Percentiles rank a stretch among this genome's conserved stretches.
Evolutionary conservation across 31 red algal genomes (phyloP).

Genomic region (Odonthalia washingtoniensis): DNA sequence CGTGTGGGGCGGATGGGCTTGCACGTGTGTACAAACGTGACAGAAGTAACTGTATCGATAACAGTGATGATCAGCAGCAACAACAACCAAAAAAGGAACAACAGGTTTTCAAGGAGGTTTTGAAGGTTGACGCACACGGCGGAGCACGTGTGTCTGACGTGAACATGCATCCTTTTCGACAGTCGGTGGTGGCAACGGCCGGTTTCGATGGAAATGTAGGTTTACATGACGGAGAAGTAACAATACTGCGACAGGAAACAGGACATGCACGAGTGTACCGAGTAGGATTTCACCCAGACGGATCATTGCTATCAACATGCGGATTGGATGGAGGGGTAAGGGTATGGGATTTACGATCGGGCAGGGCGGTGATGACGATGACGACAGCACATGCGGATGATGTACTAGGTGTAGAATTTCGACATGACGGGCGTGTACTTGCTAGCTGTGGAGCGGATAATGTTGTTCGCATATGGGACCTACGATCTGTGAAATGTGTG

Average conservation of each 20-base stretch:
- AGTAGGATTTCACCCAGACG: slow-evolving; percentile 76
- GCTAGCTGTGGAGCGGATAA: slow-evolving; percentile 74
- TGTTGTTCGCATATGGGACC: slow-evolving; percentile 79
- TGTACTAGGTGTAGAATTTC: slow-evolving; percentile 67
- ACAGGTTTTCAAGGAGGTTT: slow-evolving; percentile 4
- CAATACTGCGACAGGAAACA: slow-evolving; percentile 56
- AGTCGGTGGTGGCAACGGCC: slow-evolving; percentile 52
- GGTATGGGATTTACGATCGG: slow-evolving; percentile 78
- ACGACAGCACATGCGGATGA: slow-evolving; percentile 58
- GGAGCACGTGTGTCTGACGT: slow-evolving; percentile 59
- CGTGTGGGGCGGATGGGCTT: slow-evolving; percentile 48
- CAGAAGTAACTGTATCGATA: too few relatives aligned
- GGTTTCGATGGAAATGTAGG: slow-evolving; percentile 55
- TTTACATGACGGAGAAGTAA: slow-evolving; percentile 47
- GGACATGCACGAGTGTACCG: slow-evolving; percentile 58
- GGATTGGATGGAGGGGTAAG: slow-evolving; percentile 76
- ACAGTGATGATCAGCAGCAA: too few relatives aligned
- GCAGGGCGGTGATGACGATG: slow-evolving; percentile 71
- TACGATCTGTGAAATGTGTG: slow-evolving; percentile 43
- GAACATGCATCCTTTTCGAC: slow-evolving; percentile 60
- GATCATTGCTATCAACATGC: slow-evolving; percentile 59
- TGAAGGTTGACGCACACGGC: slow-evolving; percentile 45
- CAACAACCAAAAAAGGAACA: too few relatives aligned
- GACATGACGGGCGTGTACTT: slow-evolving; percentile 32
- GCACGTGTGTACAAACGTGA: slow-evolving; percentile 6